Evolutionary conservation across 306 rosid genomes (phyloP), one percentile per base, ranked within the genome.

Genomic region (Astragalus membranaceus): DNA sequence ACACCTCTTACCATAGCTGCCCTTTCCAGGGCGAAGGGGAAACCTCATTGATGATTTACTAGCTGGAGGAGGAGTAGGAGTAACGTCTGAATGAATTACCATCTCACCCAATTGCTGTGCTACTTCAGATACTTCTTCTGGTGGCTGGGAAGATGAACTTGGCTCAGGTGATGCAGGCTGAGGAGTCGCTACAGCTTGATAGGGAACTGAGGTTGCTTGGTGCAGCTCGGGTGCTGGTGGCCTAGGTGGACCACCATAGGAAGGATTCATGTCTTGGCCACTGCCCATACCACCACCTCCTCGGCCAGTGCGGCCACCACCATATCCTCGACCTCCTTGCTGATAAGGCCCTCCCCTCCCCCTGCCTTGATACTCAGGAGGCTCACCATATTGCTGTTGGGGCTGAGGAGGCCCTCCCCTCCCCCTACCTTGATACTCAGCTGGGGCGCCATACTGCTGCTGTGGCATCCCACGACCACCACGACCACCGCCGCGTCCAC

Each of bases 21-120:
- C 99, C 85, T 82, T 95, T 11, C 97, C 99, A 5, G 99, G 99
- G 4, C 99, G 90, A 7, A 82, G 87, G 14, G 99, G 99, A 80
- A 95, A 95, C 76, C 95, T 91, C 86, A 95, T 30, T 13, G 93
- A 86, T 76, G 91, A 88, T 82, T 91, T 91, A 56, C 97, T 95
- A 0, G 96, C 78, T 0, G 86, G 75, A 0, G 88, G 90, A 0
- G 59, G 60, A 14, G 81, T 66, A 10, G 85, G 76, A 64, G 83
- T 53, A 37, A 80, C 55, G 41, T 79, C 96, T 14, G 85, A 64
- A 13, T 75, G 84, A 57, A 91, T 7, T 11, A 67, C 12, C 43
- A 86, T 26, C 65, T 82, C 78, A 63, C 26, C 80, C 55, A 85
- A 30, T 33, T 82, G 85, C 46, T 71, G 74, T 1, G 64, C 84